A percentile compares a stretch with the other conserved stretches of the same genome.
Conservation (phyloP, 257 asterid genomes). For the Paulownia fortunei region DNA sequence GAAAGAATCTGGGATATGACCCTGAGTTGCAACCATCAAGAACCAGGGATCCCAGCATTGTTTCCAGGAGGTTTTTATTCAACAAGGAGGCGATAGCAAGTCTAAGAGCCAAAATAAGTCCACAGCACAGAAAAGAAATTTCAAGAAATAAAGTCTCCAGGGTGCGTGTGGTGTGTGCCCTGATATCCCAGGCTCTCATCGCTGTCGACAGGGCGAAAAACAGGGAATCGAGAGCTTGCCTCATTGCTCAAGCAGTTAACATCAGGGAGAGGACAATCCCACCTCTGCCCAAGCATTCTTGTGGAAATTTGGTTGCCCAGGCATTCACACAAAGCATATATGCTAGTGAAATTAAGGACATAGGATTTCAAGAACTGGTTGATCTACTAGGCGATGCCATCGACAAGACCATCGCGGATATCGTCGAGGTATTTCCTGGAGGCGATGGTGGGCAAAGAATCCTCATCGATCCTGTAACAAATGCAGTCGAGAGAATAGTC, state of each 20-base stretch:
- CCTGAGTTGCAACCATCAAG: not conserved
- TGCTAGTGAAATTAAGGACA: not conserved
- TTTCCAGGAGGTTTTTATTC: constrained; percentile 27
- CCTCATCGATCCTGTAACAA: not conserved
- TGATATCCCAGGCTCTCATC: constrained; percentile 28
- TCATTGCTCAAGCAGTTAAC: constrained; percentile 23
- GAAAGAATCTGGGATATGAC: not conserved
- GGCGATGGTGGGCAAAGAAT: not conserved
- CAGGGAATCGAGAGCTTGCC: constrained; percentile 20
- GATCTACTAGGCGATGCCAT: not conserved
- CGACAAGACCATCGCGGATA: not conserved
- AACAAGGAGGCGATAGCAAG: constrained; percentile 5
- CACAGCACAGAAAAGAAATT: not conserved
- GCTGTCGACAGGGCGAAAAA: not conserved
- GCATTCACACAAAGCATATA: not conserved
- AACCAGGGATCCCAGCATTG: not conserved
- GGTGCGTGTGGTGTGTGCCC: constrained; percentile 28
- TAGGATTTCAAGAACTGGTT: constrained; percentile 5
- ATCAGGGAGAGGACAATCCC: constrained; percentile 27
- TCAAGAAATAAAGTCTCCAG: not conserved
- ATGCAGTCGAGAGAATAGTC: not conserved
- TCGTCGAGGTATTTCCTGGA: not conserved
- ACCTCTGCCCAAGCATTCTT: constrained; percentile 25
- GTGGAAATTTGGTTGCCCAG: constrained; percentile 28
- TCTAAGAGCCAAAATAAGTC: not conserved